phyloP scores from a whole-genome alignment of 345 rosid genomes.

The Pistacia integerrima region DNA sequence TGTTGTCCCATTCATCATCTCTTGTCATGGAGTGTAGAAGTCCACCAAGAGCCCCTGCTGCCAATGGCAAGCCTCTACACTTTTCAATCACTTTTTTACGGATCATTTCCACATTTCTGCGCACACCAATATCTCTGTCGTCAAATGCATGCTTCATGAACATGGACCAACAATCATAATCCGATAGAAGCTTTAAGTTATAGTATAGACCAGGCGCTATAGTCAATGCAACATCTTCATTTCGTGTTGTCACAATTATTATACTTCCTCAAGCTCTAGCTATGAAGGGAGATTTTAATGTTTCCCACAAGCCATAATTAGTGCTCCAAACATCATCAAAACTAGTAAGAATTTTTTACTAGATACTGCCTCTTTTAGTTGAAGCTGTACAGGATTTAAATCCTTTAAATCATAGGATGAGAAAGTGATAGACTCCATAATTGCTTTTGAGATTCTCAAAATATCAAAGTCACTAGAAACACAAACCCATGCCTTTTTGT shows the following conservation, averaged over 20 bases:
- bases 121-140: neutral
- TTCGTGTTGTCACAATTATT: neutral
- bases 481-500: neutral
- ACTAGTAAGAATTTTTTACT: neutral
- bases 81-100: neutral
- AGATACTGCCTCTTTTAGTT: neutral
- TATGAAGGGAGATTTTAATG: neutral
- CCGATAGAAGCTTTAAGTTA: rapidly evolving
- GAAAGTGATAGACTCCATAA: neutral
- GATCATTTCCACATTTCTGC: neutral
- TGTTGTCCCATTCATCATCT: neutral
- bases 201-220: rapidly evolving
- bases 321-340: slow-evolving; percentile 8
- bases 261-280: neutral
- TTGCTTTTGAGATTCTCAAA: neutral
- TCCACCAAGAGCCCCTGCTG: neutral
- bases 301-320: neutral
- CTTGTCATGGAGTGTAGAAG: neutral
- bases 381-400: neutral
- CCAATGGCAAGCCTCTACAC: neutral
- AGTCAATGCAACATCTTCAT: neutral
- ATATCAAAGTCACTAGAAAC: slow-evolving; percentile 6
- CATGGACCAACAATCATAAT: neutral
- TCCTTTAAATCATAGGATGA: neutral
- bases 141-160: neutral